Percentiles rank a stretch among this genome's conserved stretches.
These are phyloP conservation scores for Ceratobasidium sp. DNA, from an alignment of 1,284 basidiomycete genomes.

Conservation along the genomic window DNA sequence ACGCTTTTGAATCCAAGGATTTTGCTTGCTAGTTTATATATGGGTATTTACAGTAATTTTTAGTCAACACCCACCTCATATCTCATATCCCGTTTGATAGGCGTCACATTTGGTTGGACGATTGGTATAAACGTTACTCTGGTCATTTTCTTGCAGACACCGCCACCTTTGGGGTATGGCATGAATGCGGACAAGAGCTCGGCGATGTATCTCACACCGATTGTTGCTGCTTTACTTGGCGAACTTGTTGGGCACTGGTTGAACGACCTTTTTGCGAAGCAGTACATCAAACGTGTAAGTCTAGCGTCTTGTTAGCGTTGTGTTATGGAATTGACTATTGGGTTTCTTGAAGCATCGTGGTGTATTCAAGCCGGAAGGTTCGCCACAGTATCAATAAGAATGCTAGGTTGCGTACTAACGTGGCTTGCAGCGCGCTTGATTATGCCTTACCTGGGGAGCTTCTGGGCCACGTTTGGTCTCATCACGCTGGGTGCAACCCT, in stretches of 20 bases:
- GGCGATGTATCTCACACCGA: constrained; percentile 71
- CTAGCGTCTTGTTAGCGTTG: background rate
- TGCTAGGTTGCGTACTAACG: background rate
- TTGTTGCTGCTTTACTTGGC: constrained; percentile 73
- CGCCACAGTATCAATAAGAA: too few relatives aligned
- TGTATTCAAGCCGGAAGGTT: constrained; percentile 25
- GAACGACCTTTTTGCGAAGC: constrained; percentile 73
- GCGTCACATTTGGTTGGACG: constrained; percentile 71
- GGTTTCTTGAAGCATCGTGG: constrained; percentile 24
- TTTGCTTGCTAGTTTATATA: constrained; percentile 73
- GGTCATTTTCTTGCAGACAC: constrained; percentile 71
- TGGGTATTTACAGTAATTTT: constrained; percentile 55
- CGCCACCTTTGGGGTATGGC: constrained; percentile 68
- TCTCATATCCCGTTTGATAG: constrained; percentile 53
- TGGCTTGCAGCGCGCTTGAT: constrained; percentile 66
- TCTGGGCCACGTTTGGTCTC: constrained; percentile 68
- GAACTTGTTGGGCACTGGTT: constrained; percentile 72
- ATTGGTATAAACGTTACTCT: constrained; percentile 83
- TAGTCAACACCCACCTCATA: constrained; percentile 64
- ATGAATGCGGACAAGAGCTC: constrained; percentile 65
- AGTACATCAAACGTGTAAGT: constrained; percentile 65
- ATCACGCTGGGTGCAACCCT: constrained; percentile 26
- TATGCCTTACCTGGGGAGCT: constrained; percentile 70
- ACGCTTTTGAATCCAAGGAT: constrained; percentile 61
- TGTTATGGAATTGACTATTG: background rate